phyloP scores from a whole-genome alignment of 225 moss, liverwort and hornwort genomes.

The Straminergon stramineum region DNA sequence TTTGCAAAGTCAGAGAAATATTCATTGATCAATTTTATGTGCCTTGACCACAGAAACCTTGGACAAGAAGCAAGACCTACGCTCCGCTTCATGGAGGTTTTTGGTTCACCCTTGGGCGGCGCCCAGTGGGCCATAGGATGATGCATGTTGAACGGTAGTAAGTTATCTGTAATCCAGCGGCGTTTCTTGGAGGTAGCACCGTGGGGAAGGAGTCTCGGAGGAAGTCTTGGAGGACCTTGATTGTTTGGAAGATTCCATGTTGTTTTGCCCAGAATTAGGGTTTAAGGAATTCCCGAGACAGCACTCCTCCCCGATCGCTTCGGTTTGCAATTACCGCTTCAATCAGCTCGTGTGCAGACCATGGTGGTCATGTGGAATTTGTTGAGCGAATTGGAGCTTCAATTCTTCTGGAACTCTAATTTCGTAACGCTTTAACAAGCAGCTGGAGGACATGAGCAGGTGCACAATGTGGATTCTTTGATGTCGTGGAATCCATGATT shows the following conservation, averaged over 20 bases:
- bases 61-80: not conserved
- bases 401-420: not conserved
- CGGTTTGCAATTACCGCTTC: not conserved
- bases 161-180: too few species aligned
- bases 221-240: not conserved
- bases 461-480: not conserved
- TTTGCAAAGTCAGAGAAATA: not conserved
- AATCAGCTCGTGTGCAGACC: not conserved
- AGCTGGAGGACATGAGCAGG: not conserved
- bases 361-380: not conserved
- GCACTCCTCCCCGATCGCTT: not conserved
- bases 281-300: not conserved
- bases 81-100: accelerated
- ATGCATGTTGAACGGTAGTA: too few species aligned
- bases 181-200: too few species aligned
- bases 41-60: not conserved
- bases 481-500: not conserved
- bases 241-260: not conserved
- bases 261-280: not conserved
- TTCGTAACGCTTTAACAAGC: not conserved
- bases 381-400: not conserved
- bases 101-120: not conserved
- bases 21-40: too few species aligned
- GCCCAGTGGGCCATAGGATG: too few species aligned
- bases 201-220: not conserved